A percentile compares a stretch with the other conserved stretches of the same genome.
These are phyloP conservation scores for Quercus aquifolioides DNA, from an alignment of 306 rosid species.

Conservation along the genomic window DNA sequence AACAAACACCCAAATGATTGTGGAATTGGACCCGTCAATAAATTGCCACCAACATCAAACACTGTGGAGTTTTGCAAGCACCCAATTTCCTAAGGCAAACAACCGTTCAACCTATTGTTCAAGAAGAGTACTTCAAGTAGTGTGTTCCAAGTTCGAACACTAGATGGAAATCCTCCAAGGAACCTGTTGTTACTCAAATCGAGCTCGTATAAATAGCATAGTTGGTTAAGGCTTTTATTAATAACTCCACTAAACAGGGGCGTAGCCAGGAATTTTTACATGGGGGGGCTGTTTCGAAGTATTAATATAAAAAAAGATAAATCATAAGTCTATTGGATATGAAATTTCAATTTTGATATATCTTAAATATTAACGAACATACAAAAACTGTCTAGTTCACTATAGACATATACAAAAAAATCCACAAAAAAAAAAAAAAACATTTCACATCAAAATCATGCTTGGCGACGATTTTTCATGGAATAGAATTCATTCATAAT, in stretches of 20 bases:
- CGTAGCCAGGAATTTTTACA: too few species aligned
- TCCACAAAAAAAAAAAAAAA: too few species aligned
- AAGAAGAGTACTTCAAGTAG: conserved; percentile 21
- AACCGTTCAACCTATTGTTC: conserved; percentile 26
- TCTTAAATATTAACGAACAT: too few species aligned
- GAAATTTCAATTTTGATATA: too few species aligned
- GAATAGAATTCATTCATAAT: too few species aligned
- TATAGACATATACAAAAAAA: too few species aligned
- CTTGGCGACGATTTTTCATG: too few species aligned
- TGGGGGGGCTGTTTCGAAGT: too few species aligned
- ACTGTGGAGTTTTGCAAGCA: conserved; percentile 22
- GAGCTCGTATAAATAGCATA: conserved; percentile 28
- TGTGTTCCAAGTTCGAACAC: conserved; percentile 29
- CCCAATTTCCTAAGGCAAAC: conserved; percentile 36
- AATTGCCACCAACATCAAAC: conserved; percentile 26
- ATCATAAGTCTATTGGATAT: too few species aligned
- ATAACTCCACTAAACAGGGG: conserved; percentile 18
- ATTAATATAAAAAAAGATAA: too few species aligned
- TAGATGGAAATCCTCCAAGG: conserved; percentile 31
- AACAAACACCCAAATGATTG: conserved; percentile 35
- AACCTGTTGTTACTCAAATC: conserved; percentile 41
- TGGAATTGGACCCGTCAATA: conserved; percentile 33
- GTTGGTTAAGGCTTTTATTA: conserved; percentile 5
- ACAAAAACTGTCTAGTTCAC: too few species aligned
- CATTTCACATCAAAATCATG: too few species aligned